Base-by-base conservation (phyloP, 257 asterid genomes). In the Apocynum venetum region DNA sequence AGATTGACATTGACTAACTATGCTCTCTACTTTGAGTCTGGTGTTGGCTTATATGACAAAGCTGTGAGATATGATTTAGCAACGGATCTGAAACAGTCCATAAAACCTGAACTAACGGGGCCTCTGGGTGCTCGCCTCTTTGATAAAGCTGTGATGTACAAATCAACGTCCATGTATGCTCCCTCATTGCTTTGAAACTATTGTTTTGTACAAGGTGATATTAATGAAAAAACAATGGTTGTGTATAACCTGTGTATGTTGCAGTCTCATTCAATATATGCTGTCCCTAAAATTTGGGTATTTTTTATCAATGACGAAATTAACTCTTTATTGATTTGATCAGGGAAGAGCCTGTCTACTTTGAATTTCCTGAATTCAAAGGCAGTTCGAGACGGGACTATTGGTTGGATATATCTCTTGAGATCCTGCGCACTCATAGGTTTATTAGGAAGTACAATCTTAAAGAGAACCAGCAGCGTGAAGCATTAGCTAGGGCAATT, bases 51-150 rank as follows among this genome's bases (percentile, higher is more conserved):
- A 75, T 88, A 88, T 79, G 97, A 93, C 86, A 93, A 91, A 87
- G 96, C 97, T 81, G 90, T 92, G 80, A 87, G 85, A 78, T 93
- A 91, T 83, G 97, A 93, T 84, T 84, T 93, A 84, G 95, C 91
- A 77, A 81, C 86, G 31, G 96, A 92, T 74, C 56, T 82, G 85
- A 90, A 93, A 69, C 98, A 93, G 87, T 88, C 88, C 74, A 86
- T 93, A 85, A 93, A 88, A 86, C 97, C 98, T 72, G 98, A 93
- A 81, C 81, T 93, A 78, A 93, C 98, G 31, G 97, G 98, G 78
- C 98, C 98, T n/a, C 81, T 93, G 84, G 98, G 98, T 78, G 93
- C 96, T 80, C 97, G 97, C 77, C 89, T 93, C 82, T 93, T 93
- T 78, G 98, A 93, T 80, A 93, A 90, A 88, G 97, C 97, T 66